Evolutionary conservation across 225 moss, liverwort and hornwort species (phyloP).

Genomic region (Neckera pumila): DNA sequence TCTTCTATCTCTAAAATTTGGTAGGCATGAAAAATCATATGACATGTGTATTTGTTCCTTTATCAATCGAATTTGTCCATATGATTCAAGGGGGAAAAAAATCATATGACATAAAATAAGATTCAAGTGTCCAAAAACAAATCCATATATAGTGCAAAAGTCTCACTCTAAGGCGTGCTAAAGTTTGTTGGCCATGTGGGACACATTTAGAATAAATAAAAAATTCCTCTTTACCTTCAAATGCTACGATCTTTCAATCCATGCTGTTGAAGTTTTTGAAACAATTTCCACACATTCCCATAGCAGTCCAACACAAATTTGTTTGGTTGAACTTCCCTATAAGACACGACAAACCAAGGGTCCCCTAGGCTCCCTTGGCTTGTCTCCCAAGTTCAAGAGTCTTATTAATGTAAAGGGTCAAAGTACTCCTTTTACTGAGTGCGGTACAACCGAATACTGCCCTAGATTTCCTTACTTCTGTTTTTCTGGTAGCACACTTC

Average conservation of each 20-base stretch:
- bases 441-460: too few relatives aligned
- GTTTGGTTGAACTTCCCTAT: background rate
- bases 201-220: background rate
- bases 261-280: accelerated
- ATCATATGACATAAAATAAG: too few relatives aligned
- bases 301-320: too few relatives aligned
- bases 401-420: background rate
- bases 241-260: background rate
- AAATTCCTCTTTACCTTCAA: background rate
- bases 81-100: too few relatives aligned
- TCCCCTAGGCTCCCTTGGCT: too few relatives aligned
- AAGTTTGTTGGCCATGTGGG: accelerated
- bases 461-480: background rate
- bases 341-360: background rate
- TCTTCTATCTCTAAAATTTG: too few relatives aligned
- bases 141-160: accelerated
- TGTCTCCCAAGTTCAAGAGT: background rate
- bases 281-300: too few relatives aligned
- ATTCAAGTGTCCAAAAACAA: too few relatives aligned
- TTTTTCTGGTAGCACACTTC: background rate
- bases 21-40: background rate
- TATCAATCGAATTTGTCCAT: too few relatives aligned
- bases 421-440: too few relatives aligned
- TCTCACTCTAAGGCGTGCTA: accelerated
- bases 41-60: too few relatives aligned